Evolutionary conservation across 768 basidiomycete species (phyloP).

Genomic region (Grammothele lineata): DNA sequence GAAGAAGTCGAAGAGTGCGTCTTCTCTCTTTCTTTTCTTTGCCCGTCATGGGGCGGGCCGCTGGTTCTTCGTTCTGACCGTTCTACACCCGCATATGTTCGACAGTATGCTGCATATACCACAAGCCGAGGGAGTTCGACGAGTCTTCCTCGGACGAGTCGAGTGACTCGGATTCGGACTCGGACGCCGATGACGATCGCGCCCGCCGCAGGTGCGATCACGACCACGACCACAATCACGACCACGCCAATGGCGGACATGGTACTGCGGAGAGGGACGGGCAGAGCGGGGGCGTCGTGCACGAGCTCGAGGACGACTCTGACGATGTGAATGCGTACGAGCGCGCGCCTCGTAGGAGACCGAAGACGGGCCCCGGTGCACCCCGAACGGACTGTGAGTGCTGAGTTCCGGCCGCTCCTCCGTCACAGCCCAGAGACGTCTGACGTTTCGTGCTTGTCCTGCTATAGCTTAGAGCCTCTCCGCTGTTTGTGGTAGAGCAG

Average conservation of each 20-base stretch:
- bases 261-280: constrained; percentile 13
- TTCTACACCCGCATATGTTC: background rate
- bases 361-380: constrained; percentile 21
- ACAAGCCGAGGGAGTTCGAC: constrained; percentile 74
- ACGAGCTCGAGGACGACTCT: constrained; percentile 20
- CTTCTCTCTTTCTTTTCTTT: background rate
- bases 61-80: background rate
- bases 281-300: constrained; percentile 20
- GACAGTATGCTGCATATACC: constrained; percentile 95
- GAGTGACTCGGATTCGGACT: constrained; percentile 40
- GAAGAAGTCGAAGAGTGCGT: constrained; percentile 92
- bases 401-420: too few relatives aligned
- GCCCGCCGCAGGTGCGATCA: constrained; percentile 5
- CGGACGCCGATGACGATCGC: constrained; percentile 17
- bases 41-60: background rate
- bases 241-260: constrained; percentile 8
- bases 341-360: constrained; percentile 24
- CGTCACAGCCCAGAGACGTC: too few relatives aligned
- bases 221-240: constrained; percentile 16
- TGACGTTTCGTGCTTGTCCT: too few relatives aligned
- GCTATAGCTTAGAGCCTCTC: too few relatives aligned
- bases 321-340: constrained; percentile 34
- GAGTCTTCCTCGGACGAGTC: constrained; percentile 67
- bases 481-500: too few relatives aligned
- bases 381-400: too few relatives aligned